These are phyloP conservation scores for Dipteronia dyeriana DNA, from an alignment of 345 rosid species.

Conservation along the genomic window DNA sequence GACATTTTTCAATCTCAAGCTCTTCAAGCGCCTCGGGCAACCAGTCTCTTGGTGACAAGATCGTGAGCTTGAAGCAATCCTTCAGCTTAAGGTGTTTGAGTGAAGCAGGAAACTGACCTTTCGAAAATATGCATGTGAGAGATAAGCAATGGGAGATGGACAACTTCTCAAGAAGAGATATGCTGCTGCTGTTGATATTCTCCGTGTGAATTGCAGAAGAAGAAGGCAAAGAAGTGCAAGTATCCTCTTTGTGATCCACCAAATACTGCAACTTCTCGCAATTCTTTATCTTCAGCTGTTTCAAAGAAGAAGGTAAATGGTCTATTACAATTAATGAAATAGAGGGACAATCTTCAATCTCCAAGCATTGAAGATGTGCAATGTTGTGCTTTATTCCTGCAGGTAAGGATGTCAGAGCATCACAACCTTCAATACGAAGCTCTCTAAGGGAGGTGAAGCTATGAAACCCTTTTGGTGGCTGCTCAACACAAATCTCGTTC, in stretches of 20 bases:
- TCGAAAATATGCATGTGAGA: neutral
- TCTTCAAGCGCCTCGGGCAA: neutral
- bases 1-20: neutral
- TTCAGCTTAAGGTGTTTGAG: neutral
- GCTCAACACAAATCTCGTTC: neutral
- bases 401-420: neutral
- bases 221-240: neutral
- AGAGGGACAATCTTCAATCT: neutral
- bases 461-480: neutral
- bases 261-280: neutral
- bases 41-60: neutral
- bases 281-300: neutral
- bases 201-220: neutral
- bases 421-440: neutral
- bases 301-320: neutral
- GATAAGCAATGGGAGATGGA: neutral
- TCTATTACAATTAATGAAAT: neutral
- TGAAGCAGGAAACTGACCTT: neutral
- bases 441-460: neutral
- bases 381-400: neutral
- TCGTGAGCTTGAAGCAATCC: constrained; percentile 17
- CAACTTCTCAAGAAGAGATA: neutral
- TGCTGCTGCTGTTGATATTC: neutral
- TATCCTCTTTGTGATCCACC: neutral
- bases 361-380: neutral